A percentile compares a stretch with the other conserved stretches of the same genome.
These are phyloP conservation scores for Paspalum notatum DNA, from an alignment of 176 grass and related monocot species.

Conservation along the genomic window DNA sequence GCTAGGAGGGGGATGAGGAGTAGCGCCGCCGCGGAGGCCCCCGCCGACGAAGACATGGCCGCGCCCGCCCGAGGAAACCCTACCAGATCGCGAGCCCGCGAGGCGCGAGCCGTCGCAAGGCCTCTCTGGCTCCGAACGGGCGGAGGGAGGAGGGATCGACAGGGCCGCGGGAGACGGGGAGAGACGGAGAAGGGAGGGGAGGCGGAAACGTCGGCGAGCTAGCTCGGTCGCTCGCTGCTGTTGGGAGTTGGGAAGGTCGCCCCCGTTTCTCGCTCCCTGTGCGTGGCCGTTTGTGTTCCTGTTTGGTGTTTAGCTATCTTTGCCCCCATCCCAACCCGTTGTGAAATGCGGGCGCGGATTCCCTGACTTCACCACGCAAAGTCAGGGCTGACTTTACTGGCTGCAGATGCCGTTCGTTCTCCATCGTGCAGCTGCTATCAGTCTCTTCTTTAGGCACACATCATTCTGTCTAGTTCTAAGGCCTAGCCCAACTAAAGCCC, in stretches of 20 bases:
- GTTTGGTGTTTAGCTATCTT: background rate
- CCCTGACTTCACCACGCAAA: no score
- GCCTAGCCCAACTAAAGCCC: no score
- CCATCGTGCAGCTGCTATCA: no score
- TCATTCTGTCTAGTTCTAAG: no score
- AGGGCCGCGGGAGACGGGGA: background rate
- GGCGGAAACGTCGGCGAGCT: constrained; percentile 16
- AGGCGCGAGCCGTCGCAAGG: background rate
- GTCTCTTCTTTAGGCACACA: no score
- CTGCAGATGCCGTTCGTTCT: no score
- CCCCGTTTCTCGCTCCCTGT: constrained; percentile 29
- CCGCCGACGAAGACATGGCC: constrained; percentile 26
- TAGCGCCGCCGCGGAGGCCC: constrained; percentile 34
- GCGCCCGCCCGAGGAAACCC: background rate
- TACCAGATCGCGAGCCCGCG: constrained; percentile 11
- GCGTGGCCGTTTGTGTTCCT: background rate
- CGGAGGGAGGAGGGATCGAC: background rate
- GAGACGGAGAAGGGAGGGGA: background rate
- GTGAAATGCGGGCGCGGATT: no score
- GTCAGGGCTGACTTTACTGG: no score
- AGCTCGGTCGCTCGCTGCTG: background rate
- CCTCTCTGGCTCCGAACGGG: background rate
- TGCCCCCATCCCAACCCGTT: no score
- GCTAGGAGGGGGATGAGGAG: constrained; percentile 37
- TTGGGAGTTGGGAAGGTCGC: background rate